Conservation (phyloP, 257 asterid genomes). For the Ligustrum vulgare region DNA sequence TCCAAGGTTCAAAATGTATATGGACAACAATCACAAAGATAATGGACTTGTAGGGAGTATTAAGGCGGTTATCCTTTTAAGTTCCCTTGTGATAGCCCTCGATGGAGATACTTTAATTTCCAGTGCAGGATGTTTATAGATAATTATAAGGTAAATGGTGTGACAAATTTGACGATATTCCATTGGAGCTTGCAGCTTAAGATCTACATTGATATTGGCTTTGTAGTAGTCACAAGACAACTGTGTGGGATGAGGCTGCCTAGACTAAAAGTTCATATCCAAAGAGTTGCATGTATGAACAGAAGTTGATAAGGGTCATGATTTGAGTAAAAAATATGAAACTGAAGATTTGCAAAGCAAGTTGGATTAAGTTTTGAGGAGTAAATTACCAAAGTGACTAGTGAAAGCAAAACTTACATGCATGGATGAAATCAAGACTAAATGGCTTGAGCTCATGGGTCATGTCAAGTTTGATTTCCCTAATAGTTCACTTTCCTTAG, state of each 20-base stretch:
- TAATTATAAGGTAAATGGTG: background rate
- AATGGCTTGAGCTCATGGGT: background rate
- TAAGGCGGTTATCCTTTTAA: background rate
- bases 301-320: background rate
- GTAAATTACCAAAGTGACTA: background rate
- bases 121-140: background rate
- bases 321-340: background rate
- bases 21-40: background rate
- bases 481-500: constrained; percentile 9
- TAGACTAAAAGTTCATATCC: background rate
- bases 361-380: background rate
- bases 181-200: background rate
- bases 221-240: background rate
- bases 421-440: background rate
- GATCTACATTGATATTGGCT: background rate
- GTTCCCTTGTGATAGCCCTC: background rate
- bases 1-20: background rate
- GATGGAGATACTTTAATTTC: background rate
- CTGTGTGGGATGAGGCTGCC: background rate
- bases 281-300: background rate
- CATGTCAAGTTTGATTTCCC: background rate
- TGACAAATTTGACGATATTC: background rate
- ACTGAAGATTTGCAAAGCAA: background rate
- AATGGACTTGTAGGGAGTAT: background rate
- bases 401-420: background rate